Evolutionary conservation across 108 stramenopile species (phyloP).

Genomic region (Nannochloropsis oceanica): DNA sequence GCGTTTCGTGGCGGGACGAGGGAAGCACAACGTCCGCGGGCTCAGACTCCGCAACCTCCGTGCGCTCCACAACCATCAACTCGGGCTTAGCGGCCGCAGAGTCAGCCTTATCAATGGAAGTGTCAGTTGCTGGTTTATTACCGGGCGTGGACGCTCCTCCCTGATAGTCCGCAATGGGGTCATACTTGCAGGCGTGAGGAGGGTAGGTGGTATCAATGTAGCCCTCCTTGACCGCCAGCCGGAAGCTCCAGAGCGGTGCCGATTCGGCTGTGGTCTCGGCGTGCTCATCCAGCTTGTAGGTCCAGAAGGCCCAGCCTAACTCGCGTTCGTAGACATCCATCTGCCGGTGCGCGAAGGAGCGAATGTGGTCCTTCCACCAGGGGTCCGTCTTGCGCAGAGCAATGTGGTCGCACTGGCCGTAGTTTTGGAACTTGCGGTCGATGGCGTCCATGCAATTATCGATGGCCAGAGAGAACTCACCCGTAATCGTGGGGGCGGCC

Average conservation of each 20-base stretch:
- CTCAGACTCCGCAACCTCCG: not conserved
- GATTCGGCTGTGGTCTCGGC: constrained; percentile 28
- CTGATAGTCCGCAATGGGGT: not conserved
- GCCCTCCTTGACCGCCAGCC: constrained; percentile 22
- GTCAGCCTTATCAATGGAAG: not conserved
- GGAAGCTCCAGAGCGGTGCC: constrained; percentile 33
- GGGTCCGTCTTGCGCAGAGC: not conserved
- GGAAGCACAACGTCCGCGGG: not conserved
- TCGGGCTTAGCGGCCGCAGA: not conserved
- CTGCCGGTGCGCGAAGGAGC: constrained; percentile 34
- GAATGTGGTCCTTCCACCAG: constrained; percentile 34
- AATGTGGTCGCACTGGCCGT: constrained; percentile 31
- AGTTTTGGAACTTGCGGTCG: constrained; percentile 20
- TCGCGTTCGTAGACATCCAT: constrained; percentile 24
- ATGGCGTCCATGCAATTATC: constrained; percentile 26
- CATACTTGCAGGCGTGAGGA: not conserved
- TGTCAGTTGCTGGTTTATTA: not conserved
- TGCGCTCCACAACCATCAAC: not conserved
- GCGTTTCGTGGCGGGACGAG: not conserved
- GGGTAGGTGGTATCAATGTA: constrained; percentile 30
- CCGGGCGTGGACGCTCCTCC: not conserved
- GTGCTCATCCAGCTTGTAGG: constrained; percentile 35
- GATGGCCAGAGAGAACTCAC: constrained; percentile 33
- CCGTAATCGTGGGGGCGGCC: constrained; percentile 24
- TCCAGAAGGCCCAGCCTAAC: constrained; percentile 38